phyloP scores from a whole-genome alignment of 345 rosid species.

The Eutrema japonicum region DNA sequence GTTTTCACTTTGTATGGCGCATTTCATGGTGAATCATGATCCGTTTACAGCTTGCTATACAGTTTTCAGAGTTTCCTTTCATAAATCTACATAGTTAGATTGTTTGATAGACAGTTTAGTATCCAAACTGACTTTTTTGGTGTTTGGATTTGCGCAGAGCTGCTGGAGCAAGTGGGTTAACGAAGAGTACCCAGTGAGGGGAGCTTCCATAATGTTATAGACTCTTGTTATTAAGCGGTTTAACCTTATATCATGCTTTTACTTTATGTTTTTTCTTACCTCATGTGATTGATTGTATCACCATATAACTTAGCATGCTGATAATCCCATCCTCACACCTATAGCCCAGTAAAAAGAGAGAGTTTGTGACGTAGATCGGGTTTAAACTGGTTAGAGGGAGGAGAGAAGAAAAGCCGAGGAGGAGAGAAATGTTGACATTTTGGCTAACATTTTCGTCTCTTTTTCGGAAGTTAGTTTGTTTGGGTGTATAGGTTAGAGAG shows the following conservation, averaged over 20 bases:
- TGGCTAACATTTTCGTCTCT: slow-evolving; percentile 33
- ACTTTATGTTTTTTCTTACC: slow-evolving; percentile 1
- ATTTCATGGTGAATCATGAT: slow-evolving; percentile 8
- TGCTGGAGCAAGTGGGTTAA: slow-evolving; percentile 60
- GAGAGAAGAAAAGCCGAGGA: slow-evolving; percentile 29
- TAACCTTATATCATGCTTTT: slow-evolving; percentile 35
- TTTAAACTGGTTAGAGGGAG: slow-evolving; percentile 31
- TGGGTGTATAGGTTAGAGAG: slow-evolving; percentile 38
- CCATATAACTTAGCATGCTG: slow-evolving; percentile 40
- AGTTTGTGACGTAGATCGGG: slow-evolving; percentile 35
- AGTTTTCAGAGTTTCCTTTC: neutral
- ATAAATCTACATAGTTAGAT: neutral
- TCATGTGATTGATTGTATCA: slow-evolving; percentile 38
- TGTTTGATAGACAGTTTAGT: slow-evolving; percentile 4
- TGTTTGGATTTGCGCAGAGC: slow-evolving; percentile 32
- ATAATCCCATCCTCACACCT: slow-evolving; percentile 34
- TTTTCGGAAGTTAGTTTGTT: slow-evolving; percentile 33
- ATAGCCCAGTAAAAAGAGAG: slow-evolving; percentile 27
- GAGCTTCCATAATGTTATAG: slow-evolving; percentile 9
- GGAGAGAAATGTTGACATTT: slow-evolving; percentile 39
- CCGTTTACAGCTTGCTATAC: neutral
- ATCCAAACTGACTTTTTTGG: neutral
- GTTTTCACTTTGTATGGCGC: neutral
- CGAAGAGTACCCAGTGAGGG: slow-evolving; percentile 65
- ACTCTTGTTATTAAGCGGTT: slow-evolving; percentile 29